phyloP scores from a whole-genome alignment of 768 basidiomycete species.

The Leccinellum albellum region DNA sequence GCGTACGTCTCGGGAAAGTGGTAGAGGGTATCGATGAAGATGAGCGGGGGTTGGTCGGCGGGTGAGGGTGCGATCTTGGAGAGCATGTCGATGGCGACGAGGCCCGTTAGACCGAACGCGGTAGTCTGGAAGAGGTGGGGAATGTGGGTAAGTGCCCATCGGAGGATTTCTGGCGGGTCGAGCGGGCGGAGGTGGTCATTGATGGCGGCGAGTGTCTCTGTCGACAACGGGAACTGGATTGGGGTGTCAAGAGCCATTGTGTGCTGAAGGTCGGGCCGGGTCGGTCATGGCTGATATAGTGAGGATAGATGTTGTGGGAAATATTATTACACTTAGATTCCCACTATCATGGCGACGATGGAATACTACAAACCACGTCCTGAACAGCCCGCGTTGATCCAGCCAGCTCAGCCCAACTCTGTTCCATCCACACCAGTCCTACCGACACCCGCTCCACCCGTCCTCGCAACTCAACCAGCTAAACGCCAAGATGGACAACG shows the following conservation, averaged over 20 bases:
- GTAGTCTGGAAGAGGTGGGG: conserved; percentile 89
- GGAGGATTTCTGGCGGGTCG: conserved; percentile 78
- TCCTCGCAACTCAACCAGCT: conserved; percentile 4
- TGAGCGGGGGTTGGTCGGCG: conserved; percentile 65
- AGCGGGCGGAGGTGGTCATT: conserved; percentile 71
- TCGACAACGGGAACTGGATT: conserved; percentile 54
- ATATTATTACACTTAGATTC: neutral
- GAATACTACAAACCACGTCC: conserved; percentile 30
- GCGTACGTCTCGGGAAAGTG: conserved; percentile 93
- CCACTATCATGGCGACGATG: conserved; percentile 10
- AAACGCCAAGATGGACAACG: conserved; percentile 30
- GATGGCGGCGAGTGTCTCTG: conserved; percentile 57
- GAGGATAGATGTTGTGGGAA: neutral
- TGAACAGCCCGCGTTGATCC: conserved; percentile 16
- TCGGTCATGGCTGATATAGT: neutral
- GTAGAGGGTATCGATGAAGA: conserved; percentile 96
- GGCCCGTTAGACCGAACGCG: conserved; percentile 93
- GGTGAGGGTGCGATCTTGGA: conserved; percentile 60
- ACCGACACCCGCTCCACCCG: conserved; percentile 1
- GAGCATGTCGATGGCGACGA: conserved; percentile 93
- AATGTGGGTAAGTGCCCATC: conserved; percentile 79
- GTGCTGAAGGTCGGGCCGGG: neutral
- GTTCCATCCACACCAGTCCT: conserved; percentile 23
- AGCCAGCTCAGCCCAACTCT: conserved; percentile 16
- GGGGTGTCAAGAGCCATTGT: conserved; percentile 33